phyloP scores from a whole-genome alignment of 179 eudicot genomes.

The Camellia oleifera region DNA sequence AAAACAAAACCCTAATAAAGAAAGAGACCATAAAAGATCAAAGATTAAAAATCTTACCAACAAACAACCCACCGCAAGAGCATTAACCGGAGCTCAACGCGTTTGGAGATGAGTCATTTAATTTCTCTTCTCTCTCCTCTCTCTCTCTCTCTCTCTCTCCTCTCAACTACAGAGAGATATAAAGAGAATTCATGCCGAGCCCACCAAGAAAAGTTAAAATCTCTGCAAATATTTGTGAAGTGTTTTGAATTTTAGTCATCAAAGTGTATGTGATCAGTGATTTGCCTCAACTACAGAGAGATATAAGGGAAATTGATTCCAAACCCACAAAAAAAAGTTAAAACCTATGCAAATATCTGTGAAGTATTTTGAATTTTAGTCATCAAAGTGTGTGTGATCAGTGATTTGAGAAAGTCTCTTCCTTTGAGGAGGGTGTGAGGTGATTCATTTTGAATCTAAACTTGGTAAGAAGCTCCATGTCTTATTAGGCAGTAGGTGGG shows the following conservation, averaged over 20 bases:
- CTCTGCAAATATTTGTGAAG: not conserved
- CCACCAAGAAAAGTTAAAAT: not conserved
- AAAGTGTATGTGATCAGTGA: too few species aligned
- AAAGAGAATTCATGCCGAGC: not conserved
- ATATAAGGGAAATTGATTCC: not conserved
- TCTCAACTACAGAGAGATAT: not conserved
- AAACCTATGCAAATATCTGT: too few species aligned
- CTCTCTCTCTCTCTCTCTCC: not conserved
- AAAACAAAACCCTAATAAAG: not conserved
- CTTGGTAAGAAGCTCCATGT: too few species aligned
- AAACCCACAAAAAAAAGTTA: too few species aligned
- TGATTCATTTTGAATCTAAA: too few species aligned
- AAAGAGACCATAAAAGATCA: not conserved
- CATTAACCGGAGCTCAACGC: conserved; percentile 8
- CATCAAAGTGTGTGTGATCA: not conserved
- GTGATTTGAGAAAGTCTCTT: not conserved
- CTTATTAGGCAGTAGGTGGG: not conserved
- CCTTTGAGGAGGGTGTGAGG: too few species aligned
- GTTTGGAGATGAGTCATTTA: not conserved
- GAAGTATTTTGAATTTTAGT: too few species aligned
- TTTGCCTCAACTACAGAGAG: not conserved
- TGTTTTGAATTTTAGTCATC: not conserved
- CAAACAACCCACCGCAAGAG: conserved; percentile 3
- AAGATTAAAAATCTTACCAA: conserved; percentile 4
- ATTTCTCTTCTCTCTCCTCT: not conserved